Evolutionary conservation across 345 rosid species (phyloP), one percentile per base, ranked within the genome.

Genomic region (Eucalyptus rudis): DNA sequence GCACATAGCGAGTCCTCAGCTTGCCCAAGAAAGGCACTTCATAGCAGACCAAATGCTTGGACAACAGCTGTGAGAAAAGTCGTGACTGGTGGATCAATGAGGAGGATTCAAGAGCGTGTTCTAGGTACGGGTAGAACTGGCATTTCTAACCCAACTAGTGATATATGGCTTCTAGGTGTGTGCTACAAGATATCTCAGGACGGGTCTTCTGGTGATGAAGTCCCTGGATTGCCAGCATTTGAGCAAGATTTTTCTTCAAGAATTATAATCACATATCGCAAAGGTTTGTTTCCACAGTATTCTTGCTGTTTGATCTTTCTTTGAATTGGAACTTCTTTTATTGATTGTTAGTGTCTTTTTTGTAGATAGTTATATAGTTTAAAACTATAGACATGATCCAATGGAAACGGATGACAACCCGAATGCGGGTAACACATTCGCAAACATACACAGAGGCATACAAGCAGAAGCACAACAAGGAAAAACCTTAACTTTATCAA

Each of bases 91-190:
- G 96, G 97, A 84, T 92, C 99, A 88, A 98, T 97, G 95, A 95
- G 95, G 95, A 94, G 98, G 91, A 89, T 97, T 89, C 99, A 97
- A 10, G 99, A 98, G 54, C 94, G 96, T 80, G 96, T 97, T 86
- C 91, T 98, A 62, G 99, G 99, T 24, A 93, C 95, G 1, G 90
- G 91, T 89, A 95, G 93, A 89, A 94, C 92, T 90, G 98, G 98
- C 64, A 89, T 97, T 87, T 90, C 95, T 19, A 95, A 90, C 91
- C 89, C 92, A 58, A 93, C 95, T 44, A 93, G 95, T 76, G 99
- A 96, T 58, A 92, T 98, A 62, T 97, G 99, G 99, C 96, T 98
- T 89, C 92, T 98, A 52, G 99, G 99, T 49, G 90, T 92, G 19
- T 93, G 95, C 90, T 94, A 98, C 92, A 94, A 92, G 91, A 91